A percentile compares a stretch with the other conserved stretches of the same genome.
Conservation (phyloP, 2,329 filamentous ascomycete genomes). For the Penicillium janthinellum region DNA sequence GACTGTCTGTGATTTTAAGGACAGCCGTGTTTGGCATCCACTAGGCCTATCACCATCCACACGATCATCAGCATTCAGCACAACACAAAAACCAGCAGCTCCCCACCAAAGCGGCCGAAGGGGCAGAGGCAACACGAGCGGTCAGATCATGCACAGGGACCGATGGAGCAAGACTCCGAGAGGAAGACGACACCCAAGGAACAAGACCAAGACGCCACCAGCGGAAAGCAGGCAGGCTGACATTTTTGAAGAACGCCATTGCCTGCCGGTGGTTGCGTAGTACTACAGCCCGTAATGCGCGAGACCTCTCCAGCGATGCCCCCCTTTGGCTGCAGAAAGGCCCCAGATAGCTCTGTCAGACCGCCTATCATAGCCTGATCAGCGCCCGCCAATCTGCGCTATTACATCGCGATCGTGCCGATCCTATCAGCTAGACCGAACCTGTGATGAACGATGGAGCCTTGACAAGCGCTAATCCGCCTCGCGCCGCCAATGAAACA, state of each 20-base stretch:
- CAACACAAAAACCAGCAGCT: not conserved
- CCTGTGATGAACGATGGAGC: slow-evolving; percentile 26
- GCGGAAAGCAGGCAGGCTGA: slow-evolving; percentile 20
- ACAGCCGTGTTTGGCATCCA: not conserved
- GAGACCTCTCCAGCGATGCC: slow-evolving; percentile 8
- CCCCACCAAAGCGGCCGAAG: not conserved
- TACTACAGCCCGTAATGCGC: slow-evolving; percentile 26
- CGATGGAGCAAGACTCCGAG: slow-evolving; percentile 1
- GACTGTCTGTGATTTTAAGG: not conserved
- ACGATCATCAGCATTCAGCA: slow-evolving; percentile 5
- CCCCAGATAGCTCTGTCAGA: slow-evolving; percentile 13
- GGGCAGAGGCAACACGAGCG: slow-evolving; percentile 4
- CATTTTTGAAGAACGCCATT: slow-evolving; percentile 26
- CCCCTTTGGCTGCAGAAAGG: slow-evolving; percentile 21
- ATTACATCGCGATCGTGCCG: slow-evolving; percentile 30
- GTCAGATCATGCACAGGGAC: slow-evolving; percentile 12
- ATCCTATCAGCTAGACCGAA: slow-evolving; percentile 25
- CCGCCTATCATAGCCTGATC: slow-evolving; percentile 22
- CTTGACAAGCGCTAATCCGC: slow-evolving; percentile 13
- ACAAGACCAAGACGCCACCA: not conserved
- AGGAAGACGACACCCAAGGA: not conserved
- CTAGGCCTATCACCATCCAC: slow-evolving; percentile 7
- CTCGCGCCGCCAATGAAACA: slow-evolving; percentile 12
- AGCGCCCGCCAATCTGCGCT: slow-evolving; percentile 25
- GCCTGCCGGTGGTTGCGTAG: slow-evolving; percentile 20